phyloP scores from a whole-genome alignment of 2,329 filamentous ascomycete genomes.

The Fusarium sterilihyphosum region DNA sequence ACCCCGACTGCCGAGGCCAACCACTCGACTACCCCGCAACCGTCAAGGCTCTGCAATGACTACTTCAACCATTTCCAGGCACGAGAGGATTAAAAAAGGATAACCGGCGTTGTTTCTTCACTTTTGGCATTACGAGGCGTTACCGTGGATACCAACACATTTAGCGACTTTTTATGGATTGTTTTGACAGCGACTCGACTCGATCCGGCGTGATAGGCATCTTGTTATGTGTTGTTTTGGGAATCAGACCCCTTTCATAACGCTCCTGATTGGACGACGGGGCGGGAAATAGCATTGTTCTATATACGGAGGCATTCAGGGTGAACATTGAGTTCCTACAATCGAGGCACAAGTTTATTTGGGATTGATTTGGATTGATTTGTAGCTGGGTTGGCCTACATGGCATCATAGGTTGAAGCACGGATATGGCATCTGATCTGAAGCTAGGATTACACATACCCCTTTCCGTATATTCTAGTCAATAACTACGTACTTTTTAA shows the following conservation, averaged over 20 bases:
- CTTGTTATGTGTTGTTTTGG: slow-evolving; percentile 26
- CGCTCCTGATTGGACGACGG: slow-evolving; percentile 1
- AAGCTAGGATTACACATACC: slow-evolving; percentile 43
- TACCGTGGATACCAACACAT: slow-evolving; percentile 36
- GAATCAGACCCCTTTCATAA: slow-evolving; percentile 19
- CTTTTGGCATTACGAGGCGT: slow-evolving; percentile 34
- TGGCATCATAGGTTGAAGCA: slow-evolving; percentile 7
- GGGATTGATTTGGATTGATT: slow-evolving; percentile 8
- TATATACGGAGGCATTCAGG: slow-evolving; percentile 16
- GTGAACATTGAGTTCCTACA: slow-evolving; percentile 5
- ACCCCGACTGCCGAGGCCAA: slow-evolving; percentile 30
- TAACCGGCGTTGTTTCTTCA: slow-evolving; percentile 33
- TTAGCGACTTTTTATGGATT: slow-evolving; percentile 33
- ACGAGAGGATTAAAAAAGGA: slow-evolving; percentile 26
- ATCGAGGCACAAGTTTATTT: slow-evolving; percentile 11
- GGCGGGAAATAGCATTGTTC: slow-evolving; percentile 23
- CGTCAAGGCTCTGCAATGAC: slow-evolving; percentile 32
- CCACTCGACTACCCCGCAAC: slow-evolving; percentile 31
- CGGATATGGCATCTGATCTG: slow-evolving; percentile 17
- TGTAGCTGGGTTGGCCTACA: slow-evolving; percentile 5
- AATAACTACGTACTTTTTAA: slow-evolving; percentile 30
- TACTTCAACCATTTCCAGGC: slow-evolving; percentile 41
- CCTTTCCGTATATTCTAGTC: slow-evolving; percentile 43
- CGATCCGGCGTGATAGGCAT: slow-evolving; percentile 33
- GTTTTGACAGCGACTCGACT: slow-evolving; percentile 32